Evolutionary conservation across 2,329 filamentous ascomycete species (phyloP), one percentile per base, ranked within the genome.

Genomic region (Exophiala dermatitidis): DNA sequence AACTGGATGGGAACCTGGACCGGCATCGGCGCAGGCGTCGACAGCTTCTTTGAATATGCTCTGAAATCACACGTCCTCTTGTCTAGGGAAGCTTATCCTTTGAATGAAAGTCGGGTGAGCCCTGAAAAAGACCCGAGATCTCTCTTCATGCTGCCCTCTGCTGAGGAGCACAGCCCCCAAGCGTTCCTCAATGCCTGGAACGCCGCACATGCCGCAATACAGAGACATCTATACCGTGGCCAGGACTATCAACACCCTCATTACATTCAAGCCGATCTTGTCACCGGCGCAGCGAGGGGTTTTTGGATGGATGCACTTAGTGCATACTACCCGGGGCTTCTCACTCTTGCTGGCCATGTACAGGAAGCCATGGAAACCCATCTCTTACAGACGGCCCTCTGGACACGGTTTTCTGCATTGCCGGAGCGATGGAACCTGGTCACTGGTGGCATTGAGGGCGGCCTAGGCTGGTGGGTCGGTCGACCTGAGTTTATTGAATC

Each of bases 1-100:
- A 78, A 86, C 61, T 98, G 93, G 93, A 84, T 93, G 33, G 86
- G 86, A 5, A 80, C 87, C 1, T 90, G 88, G 67, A 85, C 91
- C n/a, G 91, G 93, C 31, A 95, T 98, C 62, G 93, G 93, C 46
- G 93, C 93, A 5, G 93, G 93, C 37, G 89, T 95, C 65, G 93
- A 98, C 72, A 96, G 90, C 71, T 98, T 98, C 72, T 97, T 95
- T 65, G 93, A 98, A 71, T 98, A 98, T 70, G 90, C 93, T 2
- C 79, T 97, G 64, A 98, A 98, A 71, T 90, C 90, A 12, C 84
- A 95, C 66, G 87, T 98, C 55, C 72, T 98, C 28, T 80, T 97
- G 26, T 95, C 91, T 1, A 88, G 88, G 1, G 82, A 86, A 53
- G 77, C 68, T 29, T 67, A 65, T 19, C 66, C 68, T 7, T 56